Evolutionary conservation across 202 grass and related monocot genomes (phyloP).

Genomic region (Dendrocalamus latiflorus): DNA sequence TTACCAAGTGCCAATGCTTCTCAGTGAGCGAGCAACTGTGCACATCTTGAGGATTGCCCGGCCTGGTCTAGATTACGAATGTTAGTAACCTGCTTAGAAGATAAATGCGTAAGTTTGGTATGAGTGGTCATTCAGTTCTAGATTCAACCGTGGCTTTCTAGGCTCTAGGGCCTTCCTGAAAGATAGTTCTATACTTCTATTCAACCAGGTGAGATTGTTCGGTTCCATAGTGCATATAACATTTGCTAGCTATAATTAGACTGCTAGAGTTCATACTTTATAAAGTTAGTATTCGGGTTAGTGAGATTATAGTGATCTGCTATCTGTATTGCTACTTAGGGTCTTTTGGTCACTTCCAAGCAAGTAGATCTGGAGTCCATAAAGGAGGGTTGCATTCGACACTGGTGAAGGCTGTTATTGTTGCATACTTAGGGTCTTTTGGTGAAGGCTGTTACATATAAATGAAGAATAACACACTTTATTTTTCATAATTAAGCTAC

Average conservation of each 20-base stretch:
- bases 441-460: slow-evolving; percentile 38
- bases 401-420: slow-evolving; percentile 81
- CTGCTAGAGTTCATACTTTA: no score
- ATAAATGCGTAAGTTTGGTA: neutral
- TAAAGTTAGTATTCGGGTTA: no score
- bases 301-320: no score
- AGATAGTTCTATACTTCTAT: neutral
- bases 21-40: neutral
- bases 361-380: slow-evolving; percentile 86
- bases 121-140: neutral
- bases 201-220: neutral
- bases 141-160: neutral
- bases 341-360: no score
- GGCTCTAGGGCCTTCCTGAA: neutral
- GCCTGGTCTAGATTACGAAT: neutral
- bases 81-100: neutral
- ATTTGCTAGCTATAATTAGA: no score
- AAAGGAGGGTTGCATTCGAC: slow-evolving; percentile 75
- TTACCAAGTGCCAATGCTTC: neutral
- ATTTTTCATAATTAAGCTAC: no score
- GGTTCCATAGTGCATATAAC: slow-evolving; percentile 42
- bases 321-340: no score
- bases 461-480: neutral
- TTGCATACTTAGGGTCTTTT: no score
- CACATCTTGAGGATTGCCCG: neutral